A percentile compares a stretch with the other conserved stretches of the same genome.
Conservation (phyloP, 208 protist species). For the Crithidia sp. region DNA sequence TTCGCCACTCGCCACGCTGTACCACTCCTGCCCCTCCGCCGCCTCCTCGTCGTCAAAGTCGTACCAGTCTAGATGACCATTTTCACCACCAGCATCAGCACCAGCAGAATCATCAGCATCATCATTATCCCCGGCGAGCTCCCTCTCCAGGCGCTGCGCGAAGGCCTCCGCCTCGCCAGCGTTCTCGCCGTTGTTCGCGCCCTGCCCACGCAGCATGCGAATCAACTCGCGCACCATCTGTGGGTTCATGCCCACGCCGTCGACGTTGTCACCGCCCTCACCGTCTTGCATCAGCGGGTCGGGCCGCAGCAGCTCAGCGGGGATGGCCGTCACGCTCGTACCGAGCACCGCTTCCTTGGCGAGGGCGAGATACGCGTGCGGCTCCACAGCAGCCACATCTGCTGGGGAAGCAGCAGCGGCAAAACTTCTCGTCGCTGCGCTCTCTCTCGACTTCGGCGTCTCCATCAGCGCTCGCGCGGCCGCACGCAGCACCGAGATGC, state of each 20-base stretch:
- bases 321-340: slow-evolving; percentile 46
- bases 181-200: slow-evolving; percentile 13
- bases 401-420: neutral
- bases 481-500: slow-evolving; percentile 26
- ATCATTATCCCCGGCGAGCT: slow-evolving; percentile 1
- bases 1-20: slow-evolving; percentile 30
- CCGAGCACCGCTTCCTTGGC: slow-evolving; percentile 53
- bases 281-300: slow-evolving; percentile 21
- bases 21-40: slow-evolving; percentile 28
- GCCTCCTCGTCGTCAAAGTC: slow-evolving; percentile 24
- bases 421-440: neutral
- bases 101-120: neutral
- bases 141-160: slow-evolving; percentile 7
- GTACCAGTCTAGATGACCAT: neutral
- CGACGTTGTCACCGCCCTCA: neutral
- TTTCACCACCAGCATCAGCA: neutral
- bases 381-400: slow-evolving; percentile 13
- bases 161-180: slow-evolving; percentile 10
- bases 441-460: neutral
- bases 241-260: slow-evolving; percentile 7
- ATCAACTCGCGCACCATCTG: slow-evolving; percentile 29
- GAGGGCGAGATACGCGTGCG: slow-evolving; percentile 26
- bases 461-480: slow-evolving; percentile 16
- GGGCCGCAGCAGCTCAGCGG: slow-evolving; percentile 51
- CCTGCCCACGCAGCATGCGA: slow-evolving; percentile 14